Evolutionary conservation across 805 yeast genomes (phyloP).

Genomic region (Metschnikowia cubensis): DNA sequence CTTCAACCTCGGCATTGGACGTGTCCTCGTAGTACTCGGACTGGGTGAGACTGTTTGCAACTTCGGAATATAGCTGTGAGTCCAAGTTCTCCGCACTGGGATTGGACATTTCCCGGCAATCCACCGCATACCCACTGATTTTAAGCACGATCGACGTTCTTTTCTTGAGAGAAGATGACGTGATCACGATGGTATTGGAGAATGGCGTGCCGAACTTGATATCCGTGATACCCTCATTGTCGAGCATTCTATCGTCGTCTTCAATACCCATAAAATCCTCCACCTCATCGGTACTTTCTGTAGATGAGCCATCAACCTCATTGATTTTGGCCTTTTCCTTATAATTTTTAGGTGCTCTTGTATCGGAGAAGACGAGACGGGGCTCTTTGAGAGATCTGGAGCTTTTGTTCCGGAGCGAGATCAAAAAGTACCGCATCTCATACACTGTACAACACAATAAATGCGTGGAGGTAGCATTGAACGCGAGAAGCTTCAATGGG

Average conservation of each 20-base stretch:
- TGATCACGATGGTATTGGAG: slow-evolving; percentile 35
- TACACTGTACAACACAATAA: slow-evolving; percentile 71
- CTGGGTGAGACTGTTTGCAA: neutral
- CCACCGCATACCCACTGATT: slow-evolving; percentile 47
- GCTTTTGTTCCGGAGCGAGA: slow-evolving; percentile 57
- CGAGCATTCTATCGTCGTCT: slow-evolving; percentile 42
- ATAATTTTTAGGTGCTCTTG: slow-evolving; percentile 6
- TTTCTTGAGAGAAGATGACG: slow-evolving; percentile 35
- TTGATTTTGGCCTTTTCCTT: slow-evolving; percentile 13
- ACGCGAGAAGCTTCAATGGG: slow-evolving; percentile 69
- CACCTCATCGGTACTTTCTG: slow-evolving; percentile 8
- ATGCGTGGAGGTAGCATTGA: slow-evolving; percentile 68
- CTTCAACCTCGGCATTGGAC: slow-evolving; percentile 27
- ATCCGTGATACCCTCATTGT: slow-evolving; percentile 87
- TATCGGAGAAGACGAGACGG: slow-evolving; percentile 37
- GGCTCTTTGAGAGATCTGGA: slow-evolving; percentile 34
- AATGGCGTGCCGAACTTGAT: slow-evolving; percentile 47
- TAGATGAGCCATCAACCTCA: slow-evolving; percentile 16
- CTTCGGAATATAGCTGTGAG: slow-evolving; percentile 2
- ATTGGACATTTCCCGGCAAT: slow-evolving; percentile 15
- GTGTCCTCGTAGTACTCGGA: slow-evolving; percentile 10
- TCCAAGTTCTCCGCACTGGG: neutral
- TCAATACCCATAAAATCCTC: slow-evolving; percentile 10
- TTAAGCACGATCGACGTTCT: slow-evolving; percentile 31
- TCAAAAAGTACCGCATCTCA: slow-evolving; percentile 76